A percentile compares a stretch with the other conserved stretches of the same genome.
Evolutionary conservation across 1,284 basidiomycete genomes (phyloP).

Genomic region (Tilletia horrida): DNA sequence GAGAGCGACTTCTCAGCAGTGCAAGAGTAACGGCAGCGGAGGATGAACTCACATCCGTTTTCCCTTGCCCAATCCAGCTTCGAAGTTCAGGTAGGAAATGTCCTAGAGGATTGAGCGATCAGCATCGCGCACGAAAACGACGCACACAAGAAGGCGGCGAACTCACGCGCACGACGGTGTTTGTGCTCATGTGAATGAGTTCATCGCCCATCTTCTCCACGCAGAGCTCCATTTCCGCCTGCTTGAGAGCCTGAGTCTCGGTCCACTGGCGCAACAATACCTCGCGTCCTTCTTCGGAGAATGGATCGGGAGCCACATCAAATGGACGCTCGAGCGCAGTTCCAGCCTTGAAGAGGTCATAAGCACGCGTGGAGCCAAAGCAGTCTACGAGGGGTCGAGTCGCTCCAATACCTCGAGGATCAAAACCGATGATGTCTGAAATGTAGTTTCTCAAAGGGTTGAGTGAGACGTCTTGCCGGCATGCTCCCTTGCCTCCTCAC

Average conservation of each 20-base stretch:
- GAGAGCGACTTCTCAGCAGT: not conserved
- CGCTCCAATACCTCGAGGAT: conserved; percentile 58
- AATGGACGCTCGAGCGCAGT: conserved; percentile 57
- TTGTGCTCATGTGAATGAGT: conserved; percentile 59
- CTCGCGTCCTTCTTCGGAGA: conserved; percentile 36
- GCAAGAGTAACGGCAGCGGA: not conserved
- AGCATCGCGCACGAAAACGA: too few species aligned
- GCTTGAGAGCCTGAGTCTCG: conserved; percentile 55
- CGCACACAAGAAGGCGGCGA: too few species aligned
- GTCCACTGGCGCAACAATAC: conserved; percentile 54
- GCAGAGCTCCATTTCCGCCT: conserved; percentile 57
- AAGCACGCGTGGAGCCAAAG: conserved; percentile 49
- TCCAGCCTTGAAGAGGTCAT: conserved; percentile 55
- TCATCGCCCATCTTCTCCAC: conserved; percentile 57
- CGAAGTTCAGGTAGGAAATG: conserved; percentile 56
- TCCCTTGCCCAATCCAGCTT: conserved; percentile 55
- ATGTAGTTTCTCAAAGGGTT: not conserved
- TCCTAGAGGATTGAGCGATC: conserved; percentile 48
- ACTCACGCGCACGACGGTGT: conserved; percentile 56
- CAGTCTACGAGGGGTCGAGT: conserved; percentile 57
- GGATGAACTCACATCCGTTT: conserved; percentile 56
- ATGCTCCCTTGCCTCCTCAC: not conserved
- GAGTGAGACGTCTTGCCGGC: not conserved
- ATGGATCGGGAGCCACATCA: conserved; percentile 49
- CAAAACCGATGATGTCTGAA: conserved; percentile 59